Evolutionary conservation across 1,139 yeast species (phyloP), one percentile per base, ranked within the genome.

Genomic region (Candida glucosophila): DNA sequence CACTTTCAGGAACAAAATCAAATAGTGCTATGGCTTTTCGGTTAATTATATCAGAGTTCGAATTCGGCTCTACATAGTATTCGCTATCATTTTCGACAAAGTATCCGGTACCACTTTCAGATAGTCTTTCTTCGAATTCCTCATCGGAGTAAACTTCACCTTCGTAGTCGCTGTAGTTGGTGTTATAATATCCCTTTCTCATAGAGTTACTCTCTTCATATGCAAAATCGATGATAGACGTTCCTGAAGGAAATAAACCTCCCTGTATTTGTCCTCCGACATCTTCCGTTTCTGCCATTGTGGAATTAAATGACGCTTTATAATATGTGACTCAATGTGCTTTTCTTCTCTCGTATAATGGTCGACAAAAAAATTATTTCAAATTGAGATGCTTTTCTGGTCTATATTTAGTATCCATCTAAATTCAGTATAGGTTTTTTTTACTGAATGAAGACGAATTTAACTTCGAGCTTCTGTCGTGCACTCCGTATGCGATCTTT

Each of bases 1-100:
- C 95, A 50, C 90, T 90, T 47, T 90, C 97, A 0, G 98, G 95
- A 17, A 59, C 65, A 47, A 90, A 90, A 41, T 88, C 92, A 51
- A 86, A 90, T 28, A 92, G 51, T 2, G 97, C 97, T 14, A 88
- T 57, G 1, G 95, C 95, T 32, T 72, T 66, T 25, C 61, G 55
- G 35, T 63, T 63, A 26, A 64, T 63, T 29, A 61, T 70, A 27
- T 58, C 65, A 7, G 21, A 13, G n/a, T n/a, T n/a, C n/a, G n/a
- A n/a, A 11, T 50, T 32, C 4, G 46, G 44, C 23, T 32, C 41
- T 19, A n/a, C 20, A n/a, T 22, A 17, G 27, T 21, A 20, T 23
- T 24, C 41, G 16, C 38, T 41, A 13, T 37, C 39, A n/a, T 34
- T 39, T 5, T 47, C 49, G 10, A 44, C 47, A n/a, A n/a, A n/a